Evolutionary conservation across 371 early-diverging fungal species (phyloP).

Genomic region (Fennellomyces sp.): DNA sequence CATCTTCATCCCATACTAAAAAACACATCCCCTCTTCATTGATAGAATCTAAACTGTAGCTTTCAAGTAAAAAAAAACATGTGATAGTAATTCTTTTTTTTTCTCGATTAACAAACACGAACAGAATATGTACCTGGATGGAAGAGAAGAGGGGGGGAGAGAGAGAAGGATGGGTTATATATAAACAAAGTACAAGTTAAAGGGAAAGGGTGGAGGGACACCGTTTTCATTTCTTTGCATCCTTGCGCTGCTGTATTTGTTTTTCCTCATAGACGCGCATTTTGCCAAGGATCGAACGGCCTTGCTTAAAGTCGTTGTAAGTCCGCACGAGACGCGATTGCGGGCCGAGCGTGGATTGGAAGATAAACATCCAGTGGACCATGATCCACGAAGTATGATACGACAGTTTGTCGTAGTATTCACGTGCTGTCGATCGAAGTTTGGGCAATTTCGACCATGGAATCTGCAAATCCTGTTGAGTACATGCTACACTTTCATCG

Average conservation of each 20-base stretch:
- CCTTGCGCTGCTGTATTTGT: constrained; percentile 3
- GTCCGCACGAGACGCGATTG: constrained; percentile 82
- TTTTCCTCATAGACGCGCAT: constrained; percentile 31
- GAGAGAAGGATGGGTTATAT: neutral
- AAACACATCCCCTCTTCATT: no score
- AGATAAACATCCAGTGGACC: constrained; percentile 85
- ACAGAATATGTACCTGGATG: neutral
- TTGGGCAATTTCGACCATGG: constrained; percentile 92
- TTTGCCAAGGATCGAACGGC: constrained; percentile 51
- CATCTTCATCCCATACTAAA: neutral
- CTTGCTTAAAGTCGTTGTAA: constrained; percentile 71
- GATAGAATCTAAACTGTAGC: no score
- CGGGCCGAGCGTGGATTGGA: constrained; percentile 72
- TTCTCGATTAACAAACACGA: neutral
- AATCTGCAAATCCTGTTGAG: constrained; percentile 61
- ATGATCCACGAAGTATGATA: constrained; percentile 91
- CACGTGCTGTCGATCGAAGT: constrained; percentile 81
- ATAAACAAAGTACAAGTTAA: neutral
- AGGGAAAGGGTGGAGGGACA: neutral
- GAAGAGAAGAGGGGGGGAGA: neutral
- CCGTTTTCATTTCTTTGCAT: neutral
- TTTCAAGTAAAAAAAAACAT: neutral
- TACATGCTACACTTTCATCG: neutral
- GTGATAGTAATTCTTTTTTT: neutral
- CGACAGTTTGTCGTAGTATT: constrained; percentile 87